These are phyloP conservation scores for Cyphellophora europaea DNA, from an alignment of 2,329 filamentous ascomycete species.

Conservation along the genomic window DNA sequence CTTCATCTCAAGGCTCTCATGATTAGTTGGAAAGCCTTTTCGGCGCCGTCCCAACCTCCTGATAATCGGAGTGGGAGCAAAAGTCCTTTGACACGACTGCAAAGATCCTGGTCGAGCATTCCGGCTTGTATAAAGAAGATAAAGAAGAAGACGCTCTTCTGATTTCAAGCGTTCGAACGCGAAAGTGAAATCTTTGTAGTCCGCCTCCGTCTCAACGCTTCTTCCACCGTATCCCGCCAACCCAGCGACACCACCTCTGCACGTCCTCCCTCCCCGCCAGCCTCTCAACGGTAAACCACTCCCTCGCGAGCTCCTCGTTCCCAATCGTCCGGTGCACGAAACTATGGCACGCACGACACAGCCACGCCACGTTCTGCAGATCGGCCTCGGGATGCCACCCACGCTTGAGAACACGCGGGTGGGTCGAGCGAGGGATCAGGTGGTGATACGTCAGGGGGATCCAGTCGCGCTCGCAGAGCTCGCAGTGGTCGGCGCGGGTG, in stretches of 20 bases:
- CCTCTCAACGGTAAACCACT: slow-evolving; percentile 64
- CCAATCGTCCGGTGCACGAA: slow-evolving; percentile 68
- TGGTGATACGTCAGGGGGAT: slow-evolving; percentile 76
- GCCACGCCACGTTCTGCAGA: slow-evolving; percentile 73
- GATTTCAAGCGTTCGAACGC: no score
- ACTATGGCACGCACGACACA: slow-evolving; percentile 74
- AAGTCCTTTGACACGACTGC: no score
- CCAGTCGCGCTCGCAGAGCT: slow-evolving; percentile 68
- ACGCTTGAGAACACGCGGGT: slow-evolving; percentile 65
- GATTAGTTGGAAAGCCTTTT: no score
- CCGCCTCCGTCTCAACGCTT: slow-evolving; percentile 33
- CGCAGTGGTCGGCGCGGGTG: slow-evolving; percentile 51
- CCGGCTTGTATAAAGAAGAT: no score
- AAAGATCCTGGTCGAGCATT: no score
- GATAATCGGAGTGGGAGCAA: no score
- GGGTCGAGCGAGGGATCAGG: slow-evolving; percentile 68
- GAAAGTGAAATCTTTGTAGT: no score
- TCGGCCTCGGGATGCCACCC: slow-evolving; percentile 70
- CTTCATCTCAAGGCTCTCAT: no score
- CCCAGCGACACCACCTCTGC: slow-evolving; percentile 61
- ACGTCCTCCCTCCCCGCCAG: slow-evolving; percentile 65
- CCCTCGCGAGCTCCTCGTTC: slow-evolving; percentile 68
- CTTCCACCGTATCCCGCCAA: slow-evolving; percentile 67
- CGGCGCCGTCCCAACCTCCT: no score
- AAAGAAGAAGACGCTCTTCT: no score